phyloP scores from a whole-genome alignment of 2,329 filamentous ascomycete species.

The Seiridium cupressi region DNA sequence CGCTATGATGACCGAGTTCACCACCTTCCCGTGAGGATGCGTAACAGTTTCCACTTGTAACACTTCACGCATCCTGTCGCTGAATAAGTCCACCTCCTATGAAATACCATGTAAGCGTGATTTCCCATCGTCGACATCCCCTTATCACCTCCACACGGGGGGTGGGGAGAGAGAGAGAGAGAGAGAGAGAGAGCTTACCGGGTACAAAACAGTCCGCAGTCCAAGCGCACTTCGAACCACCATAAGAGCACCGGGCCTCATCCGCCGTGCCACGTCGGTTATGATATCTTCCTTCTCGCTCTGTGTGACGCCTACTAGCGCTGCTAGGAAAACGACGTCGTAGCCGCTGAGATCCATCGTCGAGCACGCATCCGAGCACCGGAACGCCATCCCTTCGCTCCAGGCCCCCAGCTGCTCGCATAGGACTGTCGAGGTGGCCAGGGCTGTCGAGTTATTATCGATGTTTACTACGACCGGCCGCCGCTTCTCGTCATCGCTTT shows the following conservation, averaged over 20 bases:
- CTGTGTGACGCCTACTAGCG: slow-evolving; percentile 43
- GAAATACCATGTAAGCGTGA: not conserved
- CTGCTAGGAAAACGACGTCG: slow-evolving; percentile 49
- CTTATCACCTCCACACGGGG: too few species aligned
- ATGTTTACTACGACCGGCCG: slow-evolving; percentile 34
- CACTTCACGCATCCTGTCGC: slow-evolving; percentile 25
- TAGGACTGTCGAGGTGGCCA: slow-evolving; percentile 28
- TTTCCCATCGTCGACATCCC: too few species aligned
- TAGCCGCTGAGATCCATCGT: slow-evolving; percentile 27
- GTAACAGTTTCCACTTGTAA: slow-evolving; percentile 38
- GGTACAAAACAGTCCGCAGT: slow-evolving; percentile 44
- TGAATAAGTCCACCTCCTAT: slow-evolving; percentile 37
- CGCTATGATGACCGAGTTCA: slow-evolving; percentile 47
- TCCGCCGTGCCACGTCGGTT: slow-evolving; percentile 29
- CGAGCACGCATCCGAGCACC: slow-evolving; percentile 29
- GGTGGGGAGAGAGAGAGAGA: not conserved
- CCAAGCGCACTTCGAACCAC: slow-evolving; percentile 43
- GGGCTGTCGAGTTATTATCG: slow-evolving; percentile 34
- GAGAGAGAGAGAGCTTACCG: slow-evolving; percentile 28
- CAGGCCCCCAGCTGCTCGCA: slow-evolving; percentile 28
- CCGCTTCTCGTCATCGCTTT: not conserved
- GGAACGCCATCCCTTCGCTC: slow-evolving; percentile 32
- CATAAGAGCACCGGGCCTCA: slow-evolving; percentile 41
- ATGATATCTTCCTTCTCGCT: slow-evolving; percentile 39
- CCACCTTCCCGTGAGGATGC: slow-evolving; percentile 46